Percentiles rank a stretch among this genome's conserved stretches.
phyloP scores from a whole-genome alignment of 148 eudicot genomes.

The Silene uniflora region DNA sequence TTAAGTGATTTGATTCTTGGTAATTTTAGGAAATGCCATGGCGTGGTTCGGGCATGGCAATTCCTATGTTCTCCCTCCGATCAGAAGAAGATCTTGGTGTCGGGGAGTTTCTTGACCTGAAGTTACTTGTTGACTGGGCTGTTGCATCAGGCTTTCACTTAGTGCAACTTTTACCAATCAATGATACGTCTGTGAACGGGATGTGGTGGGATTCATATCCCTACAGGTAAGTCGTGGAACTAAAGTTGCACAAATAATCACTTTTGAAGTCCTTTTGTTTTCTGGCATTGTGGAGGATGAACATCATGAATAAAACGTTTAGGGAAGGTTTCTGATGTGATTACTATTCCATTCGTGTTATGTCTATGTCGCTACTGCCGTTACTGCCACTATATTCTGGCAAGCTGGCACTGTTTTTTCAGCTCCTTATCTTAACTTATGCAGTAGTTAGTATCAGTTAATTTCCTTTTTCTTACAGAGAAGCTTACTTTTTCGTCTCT shows the following conservation, averaged over 20 bases:
- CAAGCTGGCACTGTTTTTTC: not conserved
- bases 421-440: not conserved
- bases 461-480: not conserved
- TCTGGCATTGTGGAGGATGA: conserved; percentile 13
- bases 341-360: too few relatives aligned
- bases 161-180: conserved; percentile 93
- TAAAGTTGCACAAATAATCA: not conserved
- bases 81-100: conserved; percentile 89
- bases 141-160: conserved; percentile 88
- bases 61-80: conserved; percentile 94
- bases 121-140: conserved; percentile 88
- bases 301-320: not conserved
- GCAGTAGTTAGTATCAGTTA: not conserved
- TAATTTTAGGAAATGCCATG: conserved; percentile 85
- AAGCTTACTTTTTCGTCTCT: conserved; percentile 10
- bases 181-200: conserved; percentile 85
- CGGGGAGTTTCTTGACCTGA: conserved; percentile 95
- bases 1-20: conserved; percentile 9
- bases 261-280: conserved; percentile 8
- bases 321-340: too few relatives aligned
- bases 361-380: too few relatives aligned
- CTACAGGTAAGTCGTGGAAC: conserved; percentile 55
- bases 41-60: conserved; percentile 93
- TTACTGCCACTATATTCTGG: not conserved
- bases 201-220: conserved; percentile 99